Percentiles rank a stretch among this genome's conserved stretches.
phyloP scores from a whole-genome alignment of 2,329 filamentous ascomycete genomes.

The Paracamarosporium sp. region DNA sequence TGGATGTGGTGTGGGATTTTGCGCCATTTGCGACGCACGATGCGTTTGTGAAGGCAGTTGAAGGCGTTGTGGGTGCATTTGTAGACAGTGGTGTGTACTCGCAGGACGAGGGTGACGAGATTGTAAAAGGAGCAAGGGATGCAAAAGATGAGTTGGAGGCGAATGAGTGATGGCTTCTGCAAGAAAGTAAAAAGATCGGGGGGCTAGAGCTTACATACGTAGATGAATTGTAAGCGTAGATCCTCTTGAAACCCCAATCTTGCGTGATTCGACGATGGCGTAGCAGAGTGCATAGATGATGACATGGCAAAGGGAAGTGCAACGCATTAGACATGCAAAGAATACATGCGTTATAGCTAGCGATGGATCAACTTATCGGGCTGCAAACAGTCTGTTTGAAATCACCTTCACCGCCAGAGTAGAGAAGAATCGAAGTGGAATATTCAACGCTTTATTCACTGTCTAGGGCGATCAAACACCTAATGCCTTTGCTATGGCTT shows the following conservation, averaged over 20 bases:
- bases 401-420: not conserved
- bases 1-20: slow-evolving; percentile 21
- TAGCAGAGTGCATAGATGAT: too few relatives aligned
- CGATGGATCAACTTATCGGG: too few relatives aligned
- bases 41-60: slow-evolving; percentile 13
- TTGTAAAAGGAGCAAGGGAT: slow-evolving; percentile 8
- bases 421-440: not conserved
- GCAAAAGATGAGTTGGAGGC: slow-evolving; percentile 1
- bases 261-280: too few relatives aligned
- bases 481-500: slow-evolving; percentile 51
- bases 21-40: slow-evolving; percentile 18
- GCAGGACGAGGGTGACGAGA: slow-evolving; percentile 1
- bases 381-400: too few relatives aligned
- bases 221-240: too few relatives aligned
- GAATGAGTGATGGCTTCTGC: too few relatives aligned
- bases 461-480: slow-evolving; percentile 17
- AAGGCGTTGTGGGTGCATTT: slow-evolving; percentile 6
- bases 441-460: not conserved
- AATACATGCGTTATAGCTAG: too few relatives aligned
- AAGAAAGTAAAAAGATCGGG: not conserved
- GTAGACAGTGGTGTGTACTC: slow-evolving; percentile 12
- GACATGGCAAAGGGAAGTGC: too few relatives aligned
- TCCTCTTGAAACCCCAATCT: too few relatives aligned
- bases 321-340: too few relatives aligned
- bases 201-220: not conserved